These are phyloP conservation scores for Lodderomyces parapsilosis DNA, from an alignment of 1,139 yeast genomes.

Conservation along the genomic window DNA sequence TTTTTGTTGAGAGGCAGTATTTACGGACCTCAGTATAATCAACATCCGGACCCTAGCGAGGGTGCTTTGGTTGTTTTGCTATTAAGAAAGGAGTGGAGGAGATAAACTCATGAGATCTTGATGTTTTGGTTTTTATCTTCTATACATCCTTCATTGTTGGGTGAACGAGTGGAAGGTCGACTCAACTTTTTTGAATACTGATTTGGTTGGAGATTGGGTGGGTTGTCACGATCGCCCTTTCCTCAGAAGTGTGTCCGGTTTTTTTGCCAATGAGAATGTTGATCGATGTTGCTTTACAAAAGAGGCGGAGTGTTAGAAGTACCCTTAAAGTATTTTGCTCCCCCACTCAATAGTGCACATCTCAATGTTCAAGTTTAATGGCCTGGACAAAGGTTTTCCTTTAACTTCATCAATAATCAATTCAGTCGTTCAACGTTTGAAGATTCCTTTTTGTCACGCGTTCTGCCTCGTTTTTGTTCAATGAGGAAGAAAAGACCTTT, in stretches of 20 bases:
- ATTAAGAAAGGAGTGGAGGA: background rate
- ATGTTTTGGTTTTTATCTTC: background rate
- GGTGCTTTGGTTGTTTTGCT: background rate
- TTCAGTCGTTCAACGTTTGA: background rate
- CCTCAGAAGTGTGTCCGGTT: background rate
- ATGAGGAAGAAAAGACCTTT: slow-evolving; percentile 2
- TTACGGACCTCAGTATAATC: background rate
- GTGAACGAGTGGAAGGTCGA: background rate
- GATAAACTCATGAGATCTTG: background rate
- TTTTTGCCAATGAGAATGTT: background rate
- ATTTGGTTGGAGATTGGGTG: background rate
- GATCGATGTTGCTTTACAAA: background rate
- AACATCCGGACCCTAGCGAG: slow-evolving; percentile 4
- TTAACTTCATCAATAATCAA: background rate
- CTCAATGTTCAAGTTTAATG: background rate
- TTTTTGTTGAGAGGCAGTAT: slow-evolving; percentile 3
- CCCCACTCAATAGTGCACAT: background rate
- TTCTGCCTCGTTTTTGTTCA: background rate
- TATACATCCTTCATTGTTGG: background rate
- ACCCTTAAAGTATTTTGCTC: background rate
- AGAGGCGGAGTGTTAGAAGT: background rate
- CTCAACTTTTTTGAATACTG: background rate
- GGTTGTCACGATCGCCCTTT: background rate
- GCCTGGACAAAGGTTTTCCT: background rate
- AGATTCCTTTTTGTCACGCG: background rate